Base-by-base conservation (phyloP, 306 rosid species). In the Quercus bicolor region DNA sequence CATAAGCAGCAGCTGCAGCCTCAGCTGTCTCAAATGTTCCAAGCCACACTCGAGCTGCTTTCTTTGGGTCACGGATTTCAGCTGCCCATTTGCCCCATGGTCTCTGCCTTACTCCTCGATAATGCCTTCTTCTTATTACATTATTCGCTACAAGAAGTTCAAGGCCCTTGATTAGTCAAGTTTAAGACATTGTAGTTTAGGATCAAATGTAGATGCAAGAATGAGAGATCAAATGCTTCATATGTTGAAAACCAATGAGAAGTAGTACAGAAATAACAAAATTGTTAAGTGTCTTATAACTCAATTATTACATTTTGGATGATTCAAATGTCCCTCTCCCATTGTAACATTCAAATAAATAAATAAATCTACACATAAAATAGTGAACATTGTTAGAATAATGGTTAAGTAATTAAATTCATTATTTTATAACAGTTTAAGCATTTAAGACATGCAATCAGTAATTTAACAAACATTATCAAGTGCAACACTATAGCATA, bases 11-110 rank as follows among this genome's bases (percentile, higher is more conserved):
- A 5, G 90, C 90, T 37, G 89, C 89, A 55, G 76, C 87, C 59
- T 80, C 89, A 54, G 87, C 87, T 61, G 87, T 86, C 74, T 83
- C 89, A 78, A 86, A 86, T 2, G 89, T 83, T 43, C 89, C 89
- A 55, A 86, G 87, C 87, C 89, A 86, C 20, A 86, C 87, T 45
- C 89, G 75, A 13, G 87, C 86, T 9, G 85, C 84, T 33, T 86
- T 86, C 70, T 84, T 77, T 7, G 89, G 89, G 79, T 86, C 89
- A 5, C 89, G 79, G 52, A 86, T 86, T 81, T 86, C 89, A 72
- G 89, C 89, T 4, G 89, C 89, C 83, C 86, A 86, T 53, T 84
- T 84, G 0, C 90, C 90, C 90, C 88, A 87, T 2, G 90, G 90
- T 61, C 90, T 82, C 13, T 82, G 88, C 74, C 90, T 80, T 0